These are phyloP conservation scores for Elongisporangium undulatum DNA, from an alignment of 352 stramenopile genomes.

Conservation along the genomic window DNA sequence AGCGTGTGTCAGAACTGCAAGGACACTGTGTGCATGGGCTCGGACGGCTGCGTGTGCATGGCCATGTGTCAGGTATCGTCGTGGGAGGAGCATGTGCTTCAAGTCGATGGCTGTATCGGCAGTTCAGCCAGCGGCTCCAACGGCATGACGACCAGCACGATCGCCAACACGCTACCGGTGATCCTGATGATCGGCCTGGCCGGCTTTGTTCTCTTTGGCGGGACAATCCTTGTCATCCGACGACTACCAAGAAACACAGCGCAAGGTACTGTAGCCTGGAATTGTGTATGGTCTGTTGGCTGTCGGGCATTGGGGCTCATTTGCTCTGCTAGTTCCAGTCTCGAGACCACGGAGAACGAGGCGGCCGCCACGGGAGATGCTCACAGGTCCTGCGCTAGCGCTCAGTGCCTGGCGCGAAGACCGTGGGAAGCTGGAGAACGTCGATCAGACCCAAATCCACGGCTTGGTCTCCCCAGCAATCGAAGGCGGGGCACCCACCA, in stretches of 20 bases:
- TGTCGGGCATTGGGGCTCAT: too few relatives aligned
- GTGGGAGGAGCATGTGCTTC: constrained; percentile 20
- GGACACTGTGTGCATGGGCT: constrained; percentile 23
- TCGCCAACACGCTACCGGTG: not conserved
- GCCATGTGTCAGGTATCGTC: constrained; percentile 23
- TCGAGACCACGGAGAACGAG: not conserved
- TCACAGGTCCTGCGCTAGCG: not conserved
- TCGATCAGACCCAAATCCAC: not conserved
- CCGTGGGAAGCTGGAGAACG: not conserved
- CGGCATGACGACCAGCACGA: not conserved
- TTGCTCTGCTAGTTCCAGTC: not conserved
- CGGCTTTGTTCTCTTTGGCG: not conserved
- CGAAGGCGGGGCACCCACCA: not conserved
- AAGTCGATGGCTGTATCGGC: constrained; percentile 13
- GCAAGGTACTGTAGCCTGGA: not conserved
- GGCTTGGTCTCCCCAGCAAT: not conserved
- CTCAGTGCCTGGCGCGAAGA: not conserved
- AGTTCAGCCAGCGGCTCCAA: not conserved
- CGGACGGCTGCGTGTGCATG: constrained; percentile 37
- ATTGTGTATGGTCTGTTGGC: not conserved
- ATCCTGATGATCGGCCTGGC: not conserved
- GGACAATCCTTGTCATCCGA: not conserved
- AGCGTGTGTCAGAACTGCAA: not conserved
- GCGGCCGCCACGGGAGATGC: not conserved
- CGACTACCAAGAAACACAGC: not conserved